Evolutionary conservation across 805 yeast species (phyloP), one percentile per base, ranked within the genome.

Genomic region (Sugiyamaella valdiviana): DNA sequence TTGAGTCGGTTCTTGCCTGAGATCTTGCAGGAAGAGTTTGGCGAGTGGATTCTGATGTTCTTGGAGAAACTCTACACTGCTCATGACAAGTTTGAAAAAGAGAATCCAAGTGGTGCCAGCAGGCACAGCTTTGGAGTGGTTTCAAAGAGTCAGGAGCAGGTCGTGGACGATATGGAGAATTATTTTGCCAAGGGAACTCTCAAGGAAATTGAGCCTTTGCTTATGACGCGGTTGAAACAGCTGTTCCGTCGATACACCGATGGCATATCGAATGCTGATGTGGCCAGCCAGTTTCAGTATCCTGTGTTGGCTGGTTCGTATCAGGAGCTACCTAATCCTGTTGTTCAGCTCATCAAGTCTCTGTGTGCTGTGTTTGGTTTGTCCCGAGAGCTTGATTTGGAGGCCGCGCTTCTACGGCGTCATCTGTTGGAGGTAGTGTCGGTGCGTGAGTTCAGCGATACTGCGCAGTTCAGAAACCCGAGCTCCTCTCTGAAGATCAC

Each of bases 21-120:
- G 1, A 75, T 88, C 15, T 77, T 84, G 52, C 91, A 81, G 58
- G 76, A 76, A 5, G 98, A 93, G 62, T 89, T 93, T 69, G 84
- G 82, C 42, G 93, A 84, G 57, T 93, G 96, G 96, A 69, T 86
- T 36, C 69, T 80, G 39, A 78, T 87, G 51, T 82, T 88, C 58
- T 65, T 90, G 59, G 93, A 86, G 63, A 70, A 84, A 1, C 68
- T 88, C 55, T 71, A 81, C 32, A 79, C 78, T 49, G 68, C 71
- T 22, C 59, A 54, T 39, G 60, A 56, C 41, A 83, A 85, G 54
- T 66, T 67, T 12, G 71, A 68, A 1, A 49, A 22, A 9, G 42
- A 23, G 51, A 26, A 26, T 7, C 32, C 32, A 4, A 26, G 14
- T 26, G 32, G 32, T n/a, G 14, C 32, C 7, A 3, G 32, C 10